Evolutionary conservation across 192 early-diverging fungal genomes (phyloP), one percentile per base, ranked within the genome.

Genomic region (Podila minutissima): DNA sequence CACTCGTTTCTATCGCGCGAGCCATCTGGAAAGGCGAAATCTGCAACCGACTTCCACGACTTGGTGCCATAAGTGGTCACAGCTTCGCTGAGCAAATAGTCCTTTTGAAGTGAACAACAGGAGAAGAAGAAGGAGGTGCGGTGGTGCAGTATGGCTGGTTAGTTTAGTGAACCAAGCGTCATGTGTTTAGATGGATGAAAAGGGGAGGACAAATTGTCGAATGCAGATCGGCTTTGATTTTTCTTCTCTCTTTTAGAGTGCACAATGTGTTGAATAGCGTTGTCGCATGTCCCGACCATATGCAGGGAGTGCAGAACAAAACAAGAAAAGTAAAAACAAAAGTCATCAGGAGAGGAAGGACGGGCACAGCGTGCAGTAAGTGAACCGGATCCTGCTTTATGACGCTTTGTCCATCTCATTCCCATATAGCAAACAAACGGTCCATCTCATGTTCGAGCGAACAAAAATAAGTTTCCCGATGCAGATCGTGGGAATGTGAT

Each of bases 1-100:
- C 70, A 81, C 26, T 72, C 76, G 31, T 69, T 81, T 10, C 62
- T 64, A 53, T 81, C 76, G 13, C 71, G 60, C 7, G 75, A 72
- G 7, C 76, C 71, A 19, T 81, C 71, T 28, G 70, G 76, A 60
- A 81, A 81, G 6, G 66, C 71, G 38, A 64, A 73, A 15, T 81
- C 76, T 28, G 70, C 60, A 15, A 79, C 66, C 10, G 66, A 64
- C 55, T 71, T 68, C 76, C 76, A 79, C 2, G 76, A 72, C 24
- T 72, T 79, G 62, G 69, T 61, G 2, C 76, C 76, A 51, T 67
- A 72, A 0, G 66, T 62, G 22, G 61, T 73, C 7, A 72, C 66
- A 4, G 76, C 76, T 24, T 81, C 71, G 37, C 62, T 65, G 50
- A 81, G 59, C 12, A 73, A 31, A 12, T 81, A 50, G 13, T 81